phyloP scores from a whole-genome alignment of 345 rosid species.

The Citrus glauca region DNA sequence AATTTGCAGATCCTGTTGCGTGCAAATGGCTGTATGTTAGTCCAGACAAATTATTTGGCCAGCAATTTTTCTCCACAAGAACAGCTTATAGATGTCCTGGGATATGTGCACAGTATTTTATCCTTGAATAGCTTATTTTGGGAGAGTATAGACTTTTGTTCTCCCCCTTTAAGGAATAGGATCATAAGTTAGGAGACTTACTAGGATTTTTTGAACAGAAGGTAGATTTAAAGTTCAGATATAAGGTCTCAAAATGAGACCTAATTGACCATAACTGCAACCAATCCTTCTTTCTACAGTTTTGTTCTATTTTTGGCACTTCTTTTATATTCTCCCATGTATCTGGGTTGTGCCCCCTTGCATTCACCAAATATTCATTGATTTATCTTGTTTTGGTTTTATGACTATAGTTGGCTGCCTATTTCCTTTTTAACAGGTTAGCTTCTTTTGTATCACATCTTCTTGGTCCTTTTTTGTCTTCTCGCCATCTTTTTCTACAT shows the following conservation, averaged over 20 bases:
- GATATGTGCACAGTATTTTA: neutral
- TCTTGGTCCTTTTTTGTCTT: neutral
- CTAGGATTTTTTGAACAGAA: neutral
- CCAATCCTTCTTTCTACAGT: no score
- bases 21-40: neutral
- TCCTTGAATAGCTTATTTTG: conserved; percentile 1
- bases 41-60: neutral
- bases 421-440: neutral
- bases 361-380: neutral
- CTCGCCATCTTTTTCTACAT: neutral
- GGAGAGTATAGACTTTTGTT: neutral
- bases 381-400: neutral
- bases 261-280: no score
- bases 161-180: neutral
- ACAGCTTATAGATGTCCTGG: neutral
- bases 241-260: no score
- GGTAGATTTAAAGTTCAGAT: neutral
- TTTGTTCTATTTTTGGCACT: no score
- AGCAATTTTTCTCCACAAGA: neutral
- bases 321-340: neutral
- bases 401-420: neutral
- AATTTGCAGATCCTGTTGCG: neutral
- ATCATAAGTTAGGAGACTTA: neutral
- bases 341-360: neutral
- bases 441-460: neutral